Conservation (phyloP, 768 basidiomycete species). For the Leccinum variicolor region DNA sequence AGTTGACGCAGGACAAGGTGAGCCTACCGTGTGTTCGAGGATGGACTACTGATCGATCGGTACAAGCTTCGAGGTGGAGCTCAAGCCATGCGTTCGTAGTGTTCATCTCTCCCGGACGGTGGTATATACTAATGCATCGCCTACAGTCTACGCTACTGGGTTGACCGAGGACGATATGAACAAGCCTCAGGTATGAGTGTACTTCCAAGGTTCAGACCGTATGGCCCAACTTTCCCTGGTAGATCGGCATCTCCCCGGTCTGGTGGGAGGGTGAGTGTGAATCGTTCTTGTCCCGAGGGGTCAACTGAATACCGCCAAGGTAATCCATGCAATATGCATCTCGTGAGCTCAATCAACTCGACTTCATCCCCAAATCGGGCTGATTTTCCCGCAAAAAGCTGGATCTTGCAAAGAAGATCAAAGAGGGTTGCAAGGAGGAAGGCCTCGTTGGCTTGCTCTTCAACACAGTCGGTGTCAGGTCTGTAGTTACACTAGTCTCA, state of each 20-base stretch:
- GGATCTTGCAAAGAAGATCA: conserved; percentile 74
- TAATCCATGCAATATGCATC: conserved; percentile 83
- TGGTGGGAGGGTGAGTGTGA: conserved; percentile 80
- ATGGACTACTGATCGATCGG: neutral
- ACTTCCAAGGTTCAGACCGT: neutral
- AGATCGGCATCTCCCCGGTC: conserved; percentile 86
- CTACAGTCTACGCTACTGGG: conserved; percentile 69
- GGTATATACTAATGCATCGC: neutral
- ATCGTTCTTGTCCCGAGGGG: neutral
- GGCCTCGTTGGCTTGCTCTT: conserved; percentile 80
- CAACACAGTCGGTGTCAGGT: conserved; percentile 86
- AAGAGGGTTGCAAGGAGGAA: conserved; percentile 79
- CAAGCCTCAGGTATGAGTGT: conserved; percentile 66
- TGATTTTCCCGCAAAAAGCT: conserved; percentile 44
- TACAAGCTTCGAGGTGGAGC: conserved; percentile 63
- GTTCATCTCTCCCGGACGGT: neutral
- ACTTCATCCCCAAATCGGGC: neutral
- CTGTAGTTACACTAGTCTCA: conserved; percentile 8
- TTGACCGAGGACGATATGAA: conserved; percentile 77
- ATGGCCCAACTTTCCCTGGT: conserved; percentile 10
- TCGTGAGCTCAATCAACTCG: conserved; percentile 43
- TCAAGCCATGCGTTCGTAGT: conserved; percentile 76
- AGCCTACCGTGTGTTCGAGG: conserved; percentile 4
- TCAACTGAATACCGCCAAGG: conserved; percentile 38
- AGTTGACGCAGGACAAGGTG: conserved; percentile 77